A percentile compares a stretch with the other conserved stretches of the same genome.
These are phyloP conservation scores for Akebia trifoliata DNA, from an alignment of 164 flowering plant species.

Conservation along the genomic window DNA sequence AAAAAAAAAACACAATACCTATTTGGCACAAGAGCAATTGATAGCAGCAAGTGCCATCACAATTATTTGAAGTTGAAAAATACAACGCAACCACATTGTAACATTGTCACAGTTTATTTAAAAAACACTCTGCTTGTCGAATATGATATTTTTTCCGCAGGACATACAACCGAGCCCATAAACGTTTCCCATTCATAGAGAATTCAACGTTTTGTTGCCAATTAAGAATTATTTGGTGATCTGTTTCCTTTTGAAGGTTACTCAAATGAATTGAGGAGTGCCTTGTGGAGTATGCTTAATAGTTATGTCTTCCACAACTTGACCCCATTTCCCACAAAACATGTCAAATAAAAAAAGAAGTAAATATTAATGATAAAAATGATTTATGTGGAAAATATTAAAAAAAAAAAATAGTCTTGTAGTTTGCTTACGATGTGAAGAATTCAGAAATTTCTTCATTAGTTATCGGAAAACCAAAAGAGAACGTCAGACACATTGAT, in stretches of 20 bases:
- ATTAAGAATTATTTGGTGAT: neutral
- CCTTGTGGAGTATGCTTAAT: neutral
- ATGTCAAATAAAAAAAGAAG: neutral
- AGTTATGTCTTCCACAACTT: neutral
- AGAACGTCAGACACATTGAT: neutral
- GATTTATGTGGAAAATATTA: neutral
- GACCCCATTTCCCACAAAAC: slow-evolving; percentile 1
- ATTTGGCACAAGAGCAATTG: too few species aligned
- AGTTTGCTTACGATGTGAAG: neutral
- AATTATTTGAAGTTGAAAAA: too few species aligned
- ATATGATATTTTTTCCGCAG: too few species aligned
- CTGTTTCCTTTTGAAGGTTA: neutral
- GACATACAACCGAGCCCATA: neutral
- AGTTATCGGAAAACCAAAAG: neutral
- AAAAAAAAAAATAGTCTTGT: neutral
- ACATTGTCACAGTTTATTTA: too few species aligned
- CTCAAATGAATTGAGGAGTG: neutral
- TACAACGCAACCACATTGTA: too few species aligned
- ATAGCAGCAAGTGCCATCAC: too few species aligned
- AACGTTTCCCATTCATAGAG: neutral
- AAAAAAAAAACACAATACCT: too few species aligned
- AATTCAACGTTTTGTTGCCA: neutral
- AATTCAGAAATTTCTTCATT: neutral
- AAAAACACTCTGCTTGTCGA: too few species aligned
- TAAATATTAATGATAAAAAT: too few species aligned